Evolutionary conservation across 169 alveolate species (phyloP).

Genomic region (Ichthyophthirius multifiliis): DNA sequence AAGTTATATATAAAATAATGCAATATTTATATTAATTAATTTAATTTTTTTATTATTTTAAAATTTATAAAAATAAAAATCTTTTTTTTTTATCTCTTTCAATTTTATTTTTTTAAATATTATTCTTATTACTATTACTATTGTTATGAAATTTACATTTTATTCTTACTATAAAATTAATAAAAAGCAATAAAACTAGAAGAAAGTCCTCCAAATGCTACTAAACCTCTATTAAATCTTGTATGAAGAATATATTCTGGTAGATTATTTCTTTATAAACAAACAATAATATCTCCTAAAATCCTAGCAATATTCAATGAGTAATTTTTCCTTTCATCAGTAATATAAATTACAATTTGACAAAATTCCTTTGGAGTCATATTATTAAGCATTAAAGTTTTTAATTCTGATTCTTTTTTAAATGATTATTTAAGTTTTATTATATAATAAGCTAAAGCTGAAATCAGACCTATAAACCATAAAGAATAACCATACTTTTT

Average conservation of each 20-base stretch:
- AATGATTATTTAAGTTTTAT: background rate
- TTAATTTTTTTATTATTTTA: too few species aligned
- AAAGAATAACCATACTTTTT: background rate
- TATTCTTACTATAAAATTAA: background rate
- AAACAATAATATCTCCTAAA: background rate
- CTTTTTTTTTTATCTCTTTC: too few species aligned
- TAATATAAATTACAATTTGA: background rate
- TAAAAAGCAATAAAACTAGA: background rate
- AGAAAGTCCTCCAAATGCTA: background rate
- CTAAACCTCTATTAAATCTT: background rate
- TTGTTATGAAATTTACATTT: background rate
- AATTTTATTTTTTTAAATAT: too few species aligned
- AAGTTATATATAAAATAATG: too few species aligned
- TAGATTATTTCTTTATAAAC: background rate
- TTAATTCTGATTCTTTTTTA: constrained; percentile 3
- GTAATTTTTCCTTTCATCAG: background rate
- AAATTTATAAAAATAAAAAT: too few species aligned
- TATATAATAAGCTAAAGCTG: background rate
- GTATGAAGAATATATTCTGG: background rate
- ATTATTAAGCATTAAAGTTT: background rate
- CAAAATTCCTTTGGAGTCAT: constrained; percentile 6
- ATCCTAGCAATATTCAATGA: background rate
- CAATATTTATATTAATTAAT: too few species aligned
- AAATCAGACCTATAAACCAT: background rate
- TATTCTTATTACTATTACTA: too few species aligned